Evolutionary conservation across 2,329 filamentous ascomycete genomes (phyloP), one percentile per base, ranked within the genome.

Genomic region (Fusarium odoratissimum): DNA sequence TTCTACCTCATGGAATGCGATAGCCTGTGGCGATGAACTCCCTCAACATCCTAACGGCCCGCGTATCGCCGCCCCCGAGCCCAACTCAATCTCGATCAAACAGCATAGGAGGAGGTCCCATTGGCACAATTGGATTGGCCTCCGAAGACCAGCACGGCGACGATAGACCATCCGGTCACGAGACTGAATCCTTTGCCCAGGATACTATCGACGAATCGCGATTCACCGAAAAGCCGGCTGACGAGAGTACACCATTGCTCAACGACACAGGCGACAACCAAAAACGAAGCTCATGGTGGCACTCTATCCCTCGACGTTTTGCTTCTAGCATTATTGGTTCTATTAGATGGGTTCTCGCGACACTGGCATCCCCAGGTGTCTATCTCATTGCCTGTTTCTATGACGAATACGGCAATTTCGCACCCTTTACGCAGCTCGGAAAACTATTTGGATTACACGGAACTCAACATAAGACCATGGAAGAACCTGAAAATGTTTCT

Each of bases 21-120:
- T 81, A 82, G 77, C 77, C 80, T 77, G 83, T 83, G 86, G 93
- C 88, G 85, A 98, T 98, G 95, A 98, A 98, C 91, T 97, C 95
- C 79, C 88, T 97, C 86, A 97, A 96, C 86, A 94, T 97, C 82
- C 90, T 98, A 82, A 96, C 94, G 79, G 91, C 93, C 82, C 92
- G 93, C 85, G 93, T 95, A 81, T 91, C 90, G 77, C 88, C 90
- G 75, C 82, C 89, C 60, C 83, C 88, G 66, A 90, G 86, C 76
- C 86, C 89, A 38, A 80, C 82, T 48, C 86, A 88, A 61, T 87
- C 89, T 65, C 87, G 89, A 80, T 88, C 89, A 70, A 91, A 90
- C 80, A 91, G 90, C 33, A 83, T 90, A 77, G 85, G 84, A 77
- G 85, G 84, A 77, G 85, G 84, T 75, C 87, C 86, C 68, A 81